Evolutionary conservation across 2,329 filamentous ascomycete genomes (phyloP).

Genomic region (Exutisphaerella laricina): DNA sequence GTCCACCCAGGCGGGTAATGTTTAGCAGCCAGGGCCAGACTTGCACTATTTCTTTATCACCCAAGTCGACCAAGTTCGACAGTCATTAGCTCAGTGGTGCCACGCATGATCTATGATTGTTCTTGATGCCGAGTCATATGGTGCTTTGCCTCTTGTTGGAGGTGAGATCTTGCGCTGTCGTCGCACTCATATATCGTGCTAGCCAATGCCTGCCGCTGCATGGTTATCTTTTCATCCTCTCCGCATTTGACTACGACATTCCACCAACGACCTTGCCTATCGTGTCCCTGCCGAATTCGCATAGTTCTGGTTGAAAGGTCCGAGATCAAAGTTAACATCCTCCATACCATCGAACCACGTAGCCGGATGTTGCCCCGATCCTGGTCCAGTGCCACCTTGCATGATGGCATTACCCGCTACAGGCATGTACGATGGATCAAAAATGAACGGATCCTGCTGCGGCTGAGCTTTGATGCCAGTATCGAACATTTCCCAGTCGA

Average conservation of each 20-base stretch:
- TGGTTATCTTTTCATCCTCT: too few species aligned
- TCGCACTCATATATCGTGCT: too few species aligned
- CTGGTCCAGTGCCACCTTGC: slow-evolving; percentile 14
- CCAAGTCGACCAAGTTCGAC: too few species aligned
- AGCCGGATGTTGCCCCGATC: slow-evolving; percentile 5
- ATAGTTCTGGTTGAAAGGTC: background rate
- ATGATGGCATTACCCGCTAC: slow-evolving; percentile 15
- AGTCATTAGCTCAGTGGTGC: too few species aligned
- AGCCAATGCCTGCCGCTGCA: too few species aligned
- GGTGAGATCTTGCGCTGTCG: too few species aligned
- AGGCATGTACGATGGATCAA: background rate
- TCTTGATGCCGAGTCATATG: too few species aligned
- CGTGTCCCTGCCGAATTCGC: background rate
- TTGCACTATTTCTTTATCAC: too few species aligned
- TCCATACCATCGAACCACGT: slow-evolving; percentile 16
- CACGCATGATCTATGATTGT: too few species aligned
- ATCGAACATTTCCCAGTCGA: slow-evolving; percentile 32
- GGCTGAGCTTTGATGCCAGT: slow-evolving; percentile 11
- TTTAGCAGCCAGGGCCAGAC: too few species aligned
- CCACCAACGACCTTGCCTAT: background rate
- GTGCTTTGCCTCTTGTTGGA: too few species aligned
- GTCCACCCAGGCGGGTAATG: too few species aligned
- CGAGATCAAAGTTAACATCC: slow-evolving; percentile 15
- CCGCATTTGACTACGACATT: background rate
- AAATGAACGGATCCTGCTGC: background rate